Base-by-base conservation (phyloP, 192 early-diverging fungal species). In the Chytriomyces hyalinus region DNA sequence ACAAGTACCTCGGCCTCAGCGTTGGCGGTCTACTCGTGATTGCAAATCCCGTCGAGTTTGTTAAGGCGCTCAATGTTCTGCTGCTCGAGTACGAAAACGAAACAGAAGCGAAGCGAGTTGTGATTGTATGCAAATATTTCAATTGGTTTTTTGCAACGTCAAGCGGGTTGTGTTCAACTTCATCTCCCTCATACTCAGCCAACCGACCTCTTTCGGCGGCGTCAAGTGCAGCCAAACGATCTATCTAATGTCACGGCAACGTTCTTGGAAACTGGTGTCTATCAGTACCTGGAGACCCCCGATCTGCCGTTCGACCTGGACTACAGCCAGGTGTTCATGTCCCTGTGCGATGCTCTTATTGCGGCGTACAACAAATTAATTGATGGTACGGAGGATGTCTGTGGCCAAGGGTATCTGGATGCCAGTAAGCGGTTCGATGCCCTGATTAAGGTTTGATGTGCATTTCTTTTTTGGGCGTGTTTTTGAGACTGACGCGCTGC, bases 221-320 rank as follows among this genome's bases (percentile, higher is more conserved):
- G 64, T 36, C 63, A 67, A 43, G 65, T 60, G 50, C 48, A 51
- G 5, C 43, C 59, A 22, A 24, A 68, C 11, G 81, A 75, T 65
- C 67, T 75, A 10, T 74, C 67, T 15, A 73, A 73, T 44, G 80
- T 62, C 15, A 53, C 76, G 4, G n/a, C 70, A 64, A 73, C 57
- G 1, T 75, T 74, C 67, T 17, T 53, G 15, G 59, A 71, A 43
- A 67, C 69, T 15, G 78, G 75, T 44, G 74, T 61, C 11, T 82
- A 84, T 57, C 61, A 75, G 13, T 84, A 75, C 73, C 51, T 82
- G 13, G 83, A 84, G 47, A 67, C 75, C 8, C 80, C 78, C 5
- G 75, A 84, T 51, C 26, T 84, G 77, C 80, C 84, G 6, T 80
- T 85, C 65, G 80, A 85, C 1, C 57, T 85, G 22, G 84, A 85